These are phyloP conservation scores for Phytophthora aleatoria DNA, from an alignment of 352 stramenopile species.

Conservation along the genomic window DNA sequence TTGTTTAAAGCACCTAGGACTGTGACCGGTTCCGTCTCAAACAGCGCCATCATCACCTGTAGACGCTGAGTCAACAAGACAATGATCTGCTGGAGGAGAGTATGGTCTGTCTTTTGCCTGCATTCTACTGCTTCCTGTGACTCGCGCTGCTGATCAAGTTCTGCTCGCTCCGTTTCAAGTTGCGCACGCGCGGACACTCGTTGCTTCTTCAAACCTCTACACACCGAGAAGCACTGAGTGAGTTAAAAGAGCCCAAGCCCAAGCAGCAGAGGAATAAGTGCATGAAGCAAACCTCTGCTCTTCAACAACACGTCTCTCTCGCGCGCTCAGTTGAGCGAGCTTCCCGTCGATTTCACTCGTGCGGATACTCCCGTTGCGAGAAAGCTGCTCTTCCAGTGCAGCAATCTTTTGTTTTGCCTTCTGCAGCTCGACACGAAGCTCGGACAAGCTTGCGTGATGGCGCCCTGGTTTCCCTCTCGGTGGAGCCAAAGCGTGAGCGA, in stretches of 20 bases:
- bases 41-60: slow-evolving; percentile 48
- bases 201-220: slow-evolving; percentile 51
- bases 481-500: slow-evolving; percentile 27
- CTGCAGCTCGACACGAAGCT: slow-evolving; percentile 53
- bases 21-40: slow-evolving; percentile 35
- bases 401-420: slow-evolving; percentile 58
- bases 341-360: slow-evolving; percentile 50
- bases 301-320: slow-evolving; percentile 43
- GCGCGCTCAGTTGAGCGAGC: slow-evolving; percentile 29
- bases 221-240: neutral
- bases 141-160: slow-evolving; percentile 28
- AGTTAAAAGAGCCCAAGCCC: neutral
- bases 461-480: slow-evolving; percentile 17
- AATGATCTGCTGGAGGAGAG: slow-evolving; percentile 55
- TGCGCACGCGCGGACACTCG: slow-evolving; percentile 40
- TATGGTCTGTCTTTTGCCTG: slow-evolving; percentile 47
- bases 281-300: slow-evolving; percentile 52
- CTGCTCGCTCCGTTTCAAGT: slow-evolving; percentile 31
- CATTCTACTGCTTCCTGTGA: slow-evolving; percentile 9
- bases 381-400: slow-evolving; percentile 50
- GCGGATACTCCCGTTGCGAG: slow-evolving; percentile 24
- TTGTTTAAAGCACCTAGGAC: neutral
- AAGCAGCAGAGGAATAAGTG: neutral
- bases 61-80: slow-evolving; percentile 47
- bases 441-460: slow-evolving; percentile 27